Evolutionary conservation across 2,329 filamentous ascomycete genomes (phyloP), one percentile per base, ranked within the genome.

Genomic region (Cadophora gregata): DNA sequence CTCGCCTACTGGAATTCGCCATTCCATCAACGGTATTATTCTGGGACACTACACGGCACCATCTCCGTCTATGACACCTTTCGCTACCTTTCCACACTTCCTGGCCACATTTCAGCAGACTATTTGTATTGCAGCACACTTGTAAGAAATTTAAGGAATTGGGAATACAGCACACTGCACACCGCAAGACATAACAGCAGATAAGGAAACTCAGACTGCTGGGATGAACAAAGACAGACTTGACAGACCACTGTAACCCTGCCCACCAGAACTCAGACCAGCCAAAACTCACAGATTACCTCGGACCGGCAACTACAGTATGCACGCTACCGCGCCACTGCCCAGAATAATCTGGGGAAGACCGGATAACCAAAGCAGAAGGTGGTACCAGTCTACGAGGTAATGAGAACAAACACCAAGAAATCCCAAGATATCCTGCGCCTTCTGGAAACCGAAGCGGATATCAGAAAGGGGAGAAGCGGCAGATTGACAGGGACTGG

Each of bases 291-390:
- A 12, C 10, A 42, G 16, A 53, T 53, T 31, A 16, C 36, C 38
- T 38, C 56, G 21, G 56, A 45, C 19, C 29, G 25, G 31, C 9
- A 47, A 31, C 36, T 19, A n/a, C 9, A n/a, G n/a, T n/a, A n/a
- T n/a, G 4, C 19, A 38, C 7, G n/a, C 31, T 36, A 27, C 56
- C 56, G 24, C 25, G 38, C 56, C 21, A 59, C 21, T 47, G 31
- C 25, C 36, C 56, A 59, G 38, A 36, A 16, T 3, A 38, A 27
- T 12, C 36, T 45, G 31, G 25, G 56, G 31, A 59, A 59, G 25
- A 31, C 21, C 56, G 25, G 38, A 42, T 29, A 38, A 59, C 56
- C 1, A 45, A 59, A 45, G 56, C 3, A 59, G 56, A 59, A 59
- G 56, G 56, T 59, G 56, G 9, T 38, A 45, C 38, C 10, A 47